Evolutionary conservation across 116 monocot species (phyloP).

Genomic region (Posidonia oceanica): DNA sequence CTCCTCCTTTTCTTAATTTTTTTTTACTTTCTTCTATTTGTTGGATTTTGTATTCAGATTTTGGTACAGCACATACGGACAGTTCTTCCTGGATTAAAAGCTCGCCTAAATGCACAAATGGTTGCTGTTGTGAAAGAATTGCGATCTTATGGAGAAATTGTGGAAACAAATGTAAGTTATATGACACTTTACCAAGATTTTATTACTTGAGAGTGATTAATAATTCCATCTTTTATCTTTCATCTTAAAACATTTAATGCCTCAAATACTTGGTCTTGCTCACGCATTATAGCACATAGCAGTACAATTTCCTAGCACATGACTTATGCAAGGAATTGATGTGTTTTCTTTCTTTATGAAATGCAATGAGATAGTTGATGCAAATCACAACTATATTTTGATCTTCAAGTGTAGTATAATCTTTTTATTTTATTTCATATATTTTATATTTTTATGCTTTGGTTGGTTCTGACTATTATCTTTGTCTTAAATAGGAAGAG

Average conservation of each 20-base stretch:
- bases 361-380: no score
- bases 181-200: neutral
- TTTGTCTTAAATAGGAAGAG: conserved; percentile 16
- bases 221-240: neutral
- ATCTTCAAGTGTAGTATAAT: neutral
- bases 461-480: neutral
- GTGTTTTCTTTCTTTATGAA: no score
- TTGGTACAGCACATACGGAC: conserved; percentile 68
- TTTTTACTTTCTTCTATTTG: neutral
- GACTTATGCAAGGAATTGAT: no score
- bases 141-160: conserved; percentile 68
- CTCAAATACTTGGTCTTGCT: neutral
- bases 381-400: no score
- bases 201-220: neutral
- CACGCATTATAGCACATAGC: neutral
- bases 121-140: conserved; percentile 65
- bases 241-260: neutral
- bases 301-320: neutral
- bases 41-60: conserved; percentile 32
- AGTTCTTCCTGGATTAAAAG: conserved; percentile 74
- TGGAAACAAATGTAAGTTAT: conserved; percentile 57
- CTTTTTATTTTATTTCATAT: neutral
- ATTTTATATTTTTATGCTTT: neutral
- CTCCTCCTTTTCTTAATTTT: neutral
- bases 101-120: conserved; percentile 66